Base-by-base conservation (phyloP, 2,329 filamentous ascomycete genomes). In the Madurella mycetomatis region DNA sequence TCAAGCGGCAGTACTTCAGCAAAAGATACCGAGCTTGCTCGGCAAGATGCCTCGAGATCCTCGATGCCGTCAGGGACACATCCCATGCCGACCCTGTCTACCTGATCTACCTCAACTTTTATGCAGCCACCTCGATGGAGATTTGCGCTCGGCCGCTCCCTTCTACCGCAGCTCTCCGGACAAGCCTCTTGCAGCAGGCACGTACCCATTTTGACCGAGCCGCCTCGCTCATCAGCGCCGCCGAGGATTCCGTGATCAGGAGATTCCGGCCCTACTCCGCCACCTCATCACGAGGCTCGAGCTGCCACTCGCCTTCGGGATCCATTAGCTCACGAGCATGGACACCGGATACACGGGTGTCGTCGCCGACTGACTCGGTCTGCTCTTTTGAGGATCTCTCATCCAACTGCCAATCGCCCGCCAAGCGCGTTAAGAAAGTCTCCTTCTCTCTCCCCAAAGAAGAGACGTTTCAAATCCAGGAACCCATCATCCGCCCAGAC, bases 51-150 rank as follows among this genome's bases (percentile, higher is more conserved):
- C 72, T 70, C 46, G 78, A 82, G 62, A 75, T 83, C 39, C 65
- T 84, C 34, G 73, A 76, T 41, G 74, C 72, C 53, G 66, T 77
- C 47, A 75, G 73, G 59, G 70, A 78, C 47, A 64, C 67, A 65
- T 70, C 70, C 12, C 64, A 71, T 25, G 69, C 78, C 17, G 77
- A 82, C 62, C 77, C 79, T 1, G 70, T 78, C 7, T 78, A 83
- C 62, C 70, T 82, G 34, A 78, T 84, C 59, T 83, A 82, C 56
- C 72, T 84, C 5, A 76, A 82, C 64, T 83, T 84, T 65, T 84
- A 83, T 57, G 81, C 80, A n/a, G 81, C 81, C 17, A 77, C 73
- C n/a, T 78, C 81, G 13, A 73, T 81, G 48, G 81, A 84, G 62
- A 77, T 78, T 70, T 79, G 80, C 60, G 79, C 79, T 1, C 73